Evolutionary conservation across 140 eudicot species (phyloP).

Genomic region (Oenanthe javanica): DNA sequence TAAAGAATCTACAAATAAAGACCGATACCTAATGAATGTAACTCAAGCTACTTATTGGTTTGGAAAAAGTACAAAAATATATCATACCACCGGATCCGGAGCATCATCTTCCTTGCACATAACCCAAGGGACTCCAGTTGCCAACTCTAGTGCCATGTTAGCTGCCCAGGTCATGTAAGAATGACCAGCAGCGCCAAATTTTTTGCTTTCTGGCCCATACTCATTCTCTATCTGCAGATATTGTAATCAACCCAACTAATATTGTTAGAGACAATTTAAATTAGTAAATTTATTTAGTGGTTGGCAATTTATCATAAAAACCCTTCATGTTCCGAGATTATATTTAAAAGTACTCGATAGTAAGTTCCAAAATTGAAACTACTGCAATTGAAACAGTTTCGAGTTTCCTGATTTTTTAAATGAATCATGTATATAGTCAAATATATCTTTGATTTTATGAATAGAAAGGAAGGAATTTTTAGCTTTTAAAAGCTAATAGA

Average conservation of each 20-base stretch:
- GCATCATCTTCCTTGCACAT: constrained; percentile 99
- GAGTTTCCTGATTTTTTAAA: background rate
- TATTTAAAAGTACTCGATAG: background rate
- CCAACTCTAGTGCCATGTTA: constrained; percentile 71
- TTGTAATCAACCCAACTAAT: background rate
- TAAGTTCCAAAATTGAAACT: background rate
- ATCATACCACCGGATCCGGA: constrained; percentile 87
- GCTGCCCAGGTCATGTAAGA: constrained; percentile 91
- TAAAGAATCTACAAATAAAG: background rate
- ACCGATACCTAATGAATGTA: background rate
- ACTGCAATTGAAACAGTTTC: background rate
- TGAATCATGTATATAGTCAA: background rate
- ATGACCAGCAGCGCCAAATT: constrained; percentile 76
- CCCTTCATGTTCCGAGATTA: background rate
- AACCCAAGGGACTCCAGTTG: constrained; percentile 93
- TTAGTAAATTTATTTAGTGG: no score
- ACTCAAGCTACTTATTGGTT: background rate
- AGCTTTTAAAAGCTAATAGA: background rate
- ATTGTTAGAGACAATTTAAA: no score
- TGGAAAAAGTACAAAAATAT: background rate
- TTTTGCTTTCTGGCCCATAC: constrained; percentile 58
- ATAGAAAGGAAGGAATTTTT: background rate
- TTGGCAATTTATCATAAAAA: no score
- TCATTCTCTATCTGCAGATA: constrained; percentile 84
- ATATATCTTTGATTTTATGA: background rate